phyloP scores from a whole-genome alignment of 768 basidiomycete species.

The Russula brevipes region DNA sequence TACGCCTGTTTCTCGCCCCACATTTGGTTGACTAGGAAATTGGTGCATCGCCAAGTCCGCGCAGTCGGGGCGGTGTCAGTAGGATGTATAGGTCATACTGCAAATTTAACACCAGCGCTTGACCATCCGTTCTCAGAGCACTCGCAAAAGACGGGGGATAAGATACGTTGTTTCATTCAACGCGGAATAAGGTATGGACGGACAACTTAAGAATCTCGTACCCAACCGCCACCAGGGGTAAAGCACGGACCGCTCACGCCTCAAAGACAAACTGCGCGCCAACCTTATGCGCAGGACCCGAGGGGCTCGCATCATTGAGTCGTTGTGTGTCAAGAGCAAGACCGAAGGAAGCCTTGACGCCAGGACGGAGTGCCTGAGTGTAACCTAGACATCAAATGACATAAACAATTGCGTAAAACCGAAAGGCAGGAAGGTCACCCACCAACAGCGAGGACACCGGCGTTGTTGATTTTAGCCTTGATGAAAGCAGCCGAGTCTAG shows the following conservation, averaged over 20 bases:
- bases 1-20: not conserved
- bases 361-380: slow-evolving; percentile 90
- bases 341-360: slow-evolving; percentile 90
- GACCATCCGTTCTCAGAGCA: not conserved
- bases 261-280: slow-evolving; percentile 26
- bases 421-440: slow-evolving; percentile 23
- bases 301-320: slow-evolving; percentile 60
- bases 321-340: slow-evolving; percentile 93
- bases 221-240: not conserved
- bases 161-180: slow-evolving; percentile 13
- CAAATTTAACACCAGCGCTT: not conserved
- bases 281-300: slow-evolving; percentile 70
- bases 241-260: slow-evolving; percentile 17
- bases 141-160: not conserved
- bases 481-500: slow-evolving; percentile 87
- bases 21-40: not conserved
- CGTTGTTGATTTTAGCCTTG: slow-evolving; percentile 99
- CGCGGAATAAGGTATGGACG: slow-evolving; percentile 18
- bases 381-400: slow-evolving; percentile 47
- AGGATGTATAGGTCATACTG: not conserved
- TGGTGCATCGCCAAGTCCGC: not conserved
- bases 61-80: not conserved
- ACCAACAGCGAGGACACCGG: slow-evolving; percentile 85
- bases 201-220: slow-evolving; percentile 3
- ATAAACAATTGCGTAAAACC: slow-evolving; percentile 18